phyloP scores from a whole-genome alignment of 78 protist species.

The Chrysochromulina parva region DNA sequence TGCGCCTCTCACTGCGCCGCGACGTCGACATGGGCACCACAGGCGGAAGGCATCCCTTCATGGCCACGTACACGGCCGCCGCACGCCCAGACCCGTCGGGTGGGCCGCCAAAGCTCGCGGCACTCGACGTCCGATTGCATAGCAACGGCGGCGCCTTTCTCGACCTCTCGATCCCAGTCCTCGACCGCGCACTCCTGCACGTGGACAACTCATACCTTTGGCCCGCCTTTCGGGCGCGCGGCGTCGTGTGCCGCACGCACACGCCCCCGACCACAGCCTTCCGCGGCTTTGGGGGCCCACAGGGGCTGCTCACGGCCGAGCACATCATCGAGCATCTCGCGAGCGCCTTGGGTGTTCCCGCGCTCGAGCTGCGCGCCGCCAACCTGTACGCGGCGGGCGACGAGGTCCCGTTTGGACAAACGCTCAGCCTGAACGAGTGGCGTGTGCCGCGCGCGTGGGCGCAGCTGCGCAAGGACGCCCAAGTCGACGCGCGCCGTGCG shows the following conservation, averaged over 20 bases:
- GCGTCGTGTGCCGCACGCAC: constrained; percentile 79
- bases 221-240: constrained; percentile 71
- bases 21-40: constrained; percentile 76
- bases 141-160: constrained; percentile 83
- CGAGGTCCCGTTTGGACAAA: not conserved
- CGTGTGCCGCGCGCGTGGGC: constrained; percentile 67
- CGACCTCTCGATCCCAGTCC: constrained; percentile 85
- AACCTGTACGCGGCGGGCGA: constrained; percentile 83
- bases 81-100: not conserved
- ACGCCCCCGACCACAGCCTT: constrained; percentile 92
- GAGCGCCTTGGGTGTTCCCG: not conserved
- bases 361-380: constrained; percentile 51
- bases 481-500: not conserved
- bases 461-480: constrained; percentile 17
- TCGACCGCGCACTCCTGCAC: constrained; percentile 81
- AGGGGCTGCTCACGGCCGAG: constrained; percentile 79
- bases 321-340: constrained; percentile 77
- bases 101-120: not conserved
- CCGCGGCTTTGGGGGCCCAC: constrained; percentile 96
- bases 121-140: not conserved
- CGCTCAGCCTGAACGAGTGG: not conserved
- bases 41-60: constrained; percentile 89
- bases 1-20: constrained; percentile 72
- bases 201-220: constrained; percentile 83
- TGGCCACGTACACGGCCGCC: constrained; percentile 41